These are phyloP conservation scores for Trichoderma sp. DNA, from an alignment of 2,329 filamentous ascomycete species.

Conservation along the genomic window DNA sequence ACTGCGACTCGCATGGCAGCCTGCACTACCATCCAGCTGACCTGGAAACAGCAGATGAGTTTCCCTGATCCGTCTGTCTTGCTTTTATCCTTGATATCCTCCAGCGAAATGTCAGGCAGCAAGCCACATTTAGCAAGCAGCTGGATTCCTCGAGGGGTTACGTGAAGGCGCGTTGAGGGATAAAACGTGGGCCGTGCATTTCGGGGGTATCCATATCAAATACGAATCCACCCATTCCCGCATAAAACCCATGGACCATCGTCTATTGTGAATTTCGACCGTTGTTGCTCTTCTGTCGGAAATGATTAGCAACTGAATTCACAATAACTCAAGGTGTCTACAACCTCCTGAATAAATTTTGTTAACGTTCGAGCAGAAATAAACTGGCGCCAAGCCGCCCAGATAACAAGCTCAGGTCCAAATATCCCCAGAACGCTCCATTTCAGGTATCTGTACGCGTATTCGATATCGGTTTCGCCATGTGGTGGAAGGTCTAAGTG, in stretches of 20 bases:
- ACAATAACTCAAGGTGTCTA: neutral
- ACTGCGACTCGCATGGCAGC: slow-evolving; percentile 31
- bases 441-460: neutral
- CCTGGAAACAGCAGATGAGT: slow-evolving; percentile 37
- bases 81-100: slow-evolving; percentile 35
- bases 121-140: slow-evolving; percentile 12
- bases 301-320: neutral
- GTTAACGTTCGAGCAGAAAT: neutral
- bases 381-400: neutral
- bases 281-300: neutral
- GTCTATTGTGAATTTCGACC: slow-evolving; percentile 22
- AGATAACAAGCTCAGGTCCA: neutral
- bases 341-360: neutral
- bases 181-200: neutral
- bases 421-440: neutral
- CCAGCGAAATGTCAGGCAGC: neutral
- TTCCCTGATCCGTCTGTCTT: slow-evolving; percentile 37
- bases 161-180: slow-evolving; percentile 10
- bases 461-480: neutral
- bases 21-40: slow-evolving; percentile 39
- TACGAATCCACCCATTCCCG: slow-evolving; percentile 32
- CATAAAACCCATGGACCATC: slow-evolving; percentile 32
- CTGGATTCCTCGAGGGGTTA: slow-evolving; percentile 6
- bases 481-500: neutral
- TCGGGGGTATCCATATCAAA: slow-evolving; percentile 21